Conservation (phyloP, 148 eudicot genomes). For the Fagopyrum tataricum region DNA sequence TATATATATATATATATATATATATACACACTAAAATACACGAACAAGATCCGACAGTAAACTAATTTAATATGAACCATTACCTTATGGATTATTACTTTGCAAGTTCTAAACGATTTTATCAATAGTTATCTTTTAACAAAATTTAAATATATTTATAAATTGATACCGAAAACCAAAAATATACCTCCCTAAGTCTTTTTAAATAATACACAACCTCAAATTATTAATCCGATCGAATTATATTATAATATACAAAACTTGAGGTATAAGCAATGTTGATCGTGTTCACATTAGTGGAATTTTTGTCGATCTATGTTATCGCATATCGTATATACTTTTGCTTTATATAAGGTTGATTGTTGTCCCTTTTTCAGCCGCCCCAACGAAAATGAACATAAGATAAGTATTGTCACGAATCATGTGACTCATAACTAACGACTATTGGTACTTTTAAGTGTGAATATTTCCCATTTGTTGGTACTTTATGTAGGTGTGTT, state of each 20-base stretch:
- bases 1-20: too few relatives aligned
- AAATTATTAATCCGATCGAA: too few relatives aligned
- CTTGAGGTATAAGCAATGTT: conserved; percentile 1
- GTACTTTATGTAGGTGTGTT: background rate
- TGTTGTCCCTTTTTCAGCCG: background rate
- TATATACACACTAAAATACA: too few relatives aligned
- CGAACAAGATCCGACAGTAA: too few relatives aligned
- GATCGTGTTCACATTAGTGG: conserved; percentile 5
- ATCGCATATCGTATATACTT: background rate
- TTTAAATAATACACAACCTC: too few relatives aligned
- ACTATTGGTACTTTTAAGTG: background rate
- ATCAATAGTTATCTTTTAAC: too few relatives aligned
- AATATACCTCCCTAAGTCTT: too few relatives aligned
- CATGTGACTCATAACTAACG: background rate
- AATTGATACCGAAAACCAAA: too few relatives aligned
- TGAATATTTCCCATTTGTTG: background rate
- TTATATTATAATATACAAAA: background rate
- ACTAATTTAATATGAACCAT: too few relatives aligned
- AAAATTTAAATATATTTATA: too few relatives aligned
- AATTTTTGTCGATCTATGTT: background rate
- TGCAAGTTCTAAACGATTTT: too few relatives aligned
- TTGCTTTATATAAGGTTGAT: background rate
- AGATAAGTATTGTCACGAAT: background rate
- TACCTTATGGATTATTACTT: too few relatives aligned
- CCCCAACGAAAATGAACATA: background rate